These are phyloP conservation scores for Thalassiosira mediterranea DNA, from an alignment of 352 stramenopile genomes.

Conservation along the genomic window DNA sequence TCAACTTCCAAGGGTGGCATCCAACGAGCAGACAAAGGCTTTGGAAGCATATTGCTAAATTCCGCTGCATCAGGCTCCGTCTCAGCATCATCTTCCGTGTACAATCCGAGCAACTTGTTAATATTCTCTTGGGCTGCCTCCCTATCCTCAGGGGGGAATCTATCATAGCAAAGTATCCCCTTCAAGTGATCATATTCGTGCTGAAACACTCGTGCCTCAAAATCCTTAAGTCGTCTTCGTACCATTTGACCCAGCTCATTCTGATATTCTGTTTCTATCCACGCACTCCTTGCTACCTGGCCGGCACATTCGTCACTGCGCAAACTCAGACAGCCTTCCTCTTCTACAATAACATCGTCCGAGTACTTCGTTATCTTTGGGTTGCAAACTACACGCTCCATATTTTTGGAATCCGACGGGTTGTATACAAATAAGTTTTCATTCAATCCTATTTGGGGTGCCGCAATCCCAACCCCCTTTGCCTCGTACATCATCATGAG, in stretches of 20 bases:
- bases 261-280: constrained; percentile 56
- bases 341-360: constrained; percentile 32
- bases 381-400: constrained; percentile 44
- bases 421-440: constrained; percentile 55
- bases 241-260: constrained; percentile 39
- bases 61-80: constrained; percentile 20
- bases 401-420: constrained; percentile 24
- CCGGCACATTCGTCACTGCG: constrained; percentile 40
- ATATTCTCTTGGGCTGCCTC: constrained; percentile 32
- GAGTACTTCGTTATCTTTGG: constrained; percentile 48
- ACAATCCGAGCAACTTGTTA: constrained; percentile 41
- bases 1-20: constrained; percentile 37
- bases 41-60: constrained; percentile 14
- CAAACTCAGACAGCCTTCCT: constrained; percentile 47
- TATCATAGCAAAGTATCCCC: constrained; percentile 56
- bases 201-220: constrained; percentile 58
- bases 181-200: constrained; percentile 65
- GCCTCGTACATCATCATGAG: constrained; percentile 43
- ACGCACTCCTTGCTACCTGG: constrained; percentile 32
- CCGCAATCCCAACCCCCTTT: constrained; percentile 51
- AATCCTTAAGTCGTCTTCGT: constrained; percentile 32
- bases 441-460: constrained; percentile 51
- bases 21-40: constrained; percentile 25
- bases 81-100: constrained; percentile 26
- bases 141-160: constrained; percentile 43